phyloP scores from a whole-genome alignment of 495 filamentous ascomycete genomes.

The Penicillium antarcticum region DNA sequence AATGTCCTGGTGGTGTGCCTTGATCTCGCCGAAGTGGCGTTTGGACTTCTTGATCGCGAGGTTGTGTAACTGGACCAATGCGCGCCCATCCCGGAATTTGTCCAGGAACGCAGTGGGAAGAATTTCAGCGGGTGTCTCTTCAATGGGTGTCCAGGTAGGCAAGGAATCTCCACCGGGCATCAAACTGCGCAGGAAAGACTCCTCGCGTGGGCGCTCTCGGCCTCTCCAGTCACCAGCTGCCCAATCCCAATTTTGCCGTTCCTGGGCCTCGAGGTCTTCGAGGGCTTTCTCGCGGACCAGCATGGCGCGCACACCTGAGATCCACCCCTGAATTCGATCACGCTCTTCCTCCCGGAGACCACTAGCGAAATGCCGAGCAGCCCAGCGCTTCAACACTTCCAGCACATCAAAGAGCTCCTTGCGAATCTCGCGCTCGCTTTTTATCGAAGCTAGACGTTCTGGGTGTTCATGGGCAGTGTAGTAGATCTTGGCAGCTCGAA shows the following conservation, averaged over 20 bases:
- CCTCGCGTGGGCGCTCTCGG: slow-evolving; percentile 72
- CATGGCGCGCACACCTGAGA: slow-evolving; percentile 69
- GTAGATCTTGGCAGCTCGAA: slow-evolving; percentile 91
- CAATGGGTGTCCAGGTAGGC: slow-evolving; percentile 67
- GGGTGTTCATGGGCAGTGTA: slow-evolving; percentile 85
- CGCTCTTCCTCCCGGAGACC: slow-evolving; percentile 76
- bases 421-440: slow-evolving; percentile 76
- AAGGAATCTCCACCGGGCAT: slow-evolving; percentile 48
- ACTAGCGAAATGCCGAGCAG: slow-evolving; percentile 78
- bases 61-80: slow-evolving; percentile 86
- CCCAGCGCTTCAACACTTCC: slow-evolving; percentile 88
- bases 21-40: slow-evolving; percentile 87
- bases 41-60: slow-evolving; percentile 78
- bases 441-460: slow-evolving; percentile 78
- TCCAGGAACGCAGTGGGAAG: slow-evolving; percentile 75
- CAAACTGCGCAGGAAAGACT: slow-evolving; percentile 72
- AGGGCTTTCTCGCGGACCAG: slow-evolving; percentile 68
- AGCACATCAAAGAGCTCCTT: slow-evolving; percentile 79
- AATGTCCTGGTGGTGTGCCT: slow-evolving; percentile 80
- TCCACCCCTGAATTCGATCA: slow-evolving; percentile 70
- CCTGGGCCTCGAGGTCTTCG: slow-evolving; percentile 68
- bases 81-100: slow-evolving; percentile 70
- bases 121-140: slow-evolving; percentile 32
- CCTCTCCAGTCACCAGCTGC: slow-evolving; percentile 74
- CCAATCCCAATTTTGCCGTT: slow-evolving; percentile 78